Evolutionary conservation across 2,329 filamentous ascomycete species (phyloP).

Genomic region (Neofusicoccum ribis): DNA sequence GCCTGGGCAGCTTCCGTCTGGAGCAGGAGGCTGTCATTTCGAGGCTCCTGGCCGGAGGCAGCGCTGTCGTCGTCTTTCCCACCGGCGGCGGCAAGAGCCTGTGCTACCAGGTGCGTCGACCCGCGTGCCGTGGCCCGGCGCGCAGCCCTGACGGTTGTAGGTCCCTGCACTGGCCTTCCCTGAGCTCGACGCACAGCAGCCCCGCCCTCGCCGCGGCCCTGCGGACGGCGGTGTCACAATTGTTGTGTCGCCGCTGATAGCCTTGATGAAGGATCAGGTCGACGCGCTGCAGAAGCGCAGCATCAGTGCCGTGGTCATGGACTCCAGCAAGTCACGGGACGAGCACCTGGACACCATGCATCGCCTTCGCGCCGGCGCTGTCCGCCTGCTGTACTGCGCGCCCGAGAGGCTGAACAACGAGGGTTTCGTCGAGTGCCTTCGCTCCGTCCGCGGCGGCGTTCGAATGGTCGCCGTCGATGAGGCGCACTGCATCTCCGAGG

Average conservation of each 20-base stretch:
- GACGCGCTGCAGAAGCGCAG: slow-evolving; percentile 53
- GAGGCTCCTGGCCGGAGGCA: slow-evolving; percentile 45
- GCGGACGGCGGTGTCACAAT: slow-evolving; percentile 54
- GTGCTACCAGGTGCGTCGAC: slow-evolving; percentile 40
- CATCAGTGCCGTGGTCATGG: slow-evolving; percentile 56
- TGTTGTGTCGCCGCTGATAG: slow-evolving; percentile 58
- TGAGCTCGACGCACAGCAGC: slow-evolving; percentile 38
- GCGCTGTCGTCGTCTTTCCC: slow-evolving; percentile 46
- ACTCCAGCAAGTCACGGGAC: slow-evolving; percentile 55
- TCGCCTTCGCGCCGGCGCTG: slow-evolving; percentile 47
- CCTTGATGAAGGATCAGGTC: slow-evolving; percentile 63
- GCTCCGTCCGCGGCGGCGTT: slow-evolving; percentile 55
- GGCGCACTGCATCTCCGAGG: slow-evolving; percentile 60
- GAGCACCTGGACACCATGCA: slow-evolving; percentile 45
- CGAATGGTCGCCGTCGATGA: slow-evolving; percentile 60
- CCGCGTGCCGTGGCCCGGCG: not conserved
- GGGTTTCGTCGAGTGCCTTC: slow-evolving; percentile 58
- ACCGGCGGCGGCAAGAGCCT: slow-evolving; percentile 47
- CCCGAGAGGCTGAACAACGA: slow-evolving; percentile 64
- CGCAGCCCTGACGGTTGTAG: slow-evolving; percentile 22
- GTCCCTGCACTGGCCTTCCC: slow-evolving; percentile 46
- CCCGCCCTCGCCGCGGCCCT: slow-evolving; percentile 27
- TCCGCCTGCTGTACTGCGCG: slow-evolving; percentile 60
- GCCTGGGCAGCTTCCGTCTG: slow-evolving; percentile 44
- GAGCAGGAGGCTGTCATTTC: slow-evolving; percentile 50